Percentiles rank a stretch among this genome's conserved stretches.
phyloP scores from a whole-genome alignment of 345 rosid species.

The Citrus sinensis region DNA sequence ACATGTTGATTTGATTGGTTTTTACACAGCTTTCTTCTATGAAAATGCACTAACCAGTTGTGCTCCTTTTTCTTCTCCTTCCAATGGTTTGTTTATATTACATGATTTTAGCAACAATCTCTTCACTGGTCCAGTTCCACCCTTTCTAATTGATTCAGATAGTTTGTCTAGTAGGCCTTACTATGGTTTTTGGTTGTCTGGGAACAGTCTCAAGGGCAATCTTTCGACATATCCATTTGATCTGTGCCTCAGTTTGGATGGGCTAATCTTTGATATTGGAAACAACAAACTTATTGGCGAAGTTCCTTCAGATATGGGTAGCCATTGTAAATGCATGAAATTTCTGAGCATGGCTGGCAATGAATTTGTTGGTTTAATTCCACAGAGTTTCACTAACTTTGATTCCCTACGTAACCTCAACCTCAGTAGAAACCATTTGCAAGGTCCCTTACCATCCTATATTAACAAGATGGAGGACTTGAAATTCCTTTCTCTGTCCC shows the following conservation, averaged over 20 bases:
- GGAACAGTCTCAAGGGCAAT: slow-evolving; percentile 35
- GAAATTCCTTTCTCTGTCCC: slow-evolving; percentile 32
- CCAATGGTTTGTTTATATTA: slow-evolving; percentile 23
- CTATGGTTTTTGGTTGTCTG: slow-evolving; percentile 41
- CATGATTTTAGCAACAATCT: slow-evolving; percentile 46
- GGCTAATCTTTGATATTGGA: slow-evolving; percentile 35
- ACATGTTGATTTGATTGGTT: slow-evolving; percentile 21
- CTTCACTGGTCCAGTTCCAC: slow-evolving; percentile 37
- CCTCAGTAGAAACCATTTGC: slow-evolving; percentile 39
- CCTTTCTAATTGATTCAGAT: slow-evolving; percentile 25
- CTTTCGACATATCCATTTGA: slow-evolving; percentile 37
- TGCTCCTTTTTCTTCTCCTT: slow-evolving; percentile 11
- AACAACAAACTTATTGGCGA: slow-evolving; percentile 38
- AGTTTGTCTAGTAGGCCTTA: slow-evolving; percentile 27
- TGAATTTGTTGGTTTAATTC: slow-evolving; percentile 34
- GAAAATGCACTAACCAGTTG: slow-evolving; percentile 8
- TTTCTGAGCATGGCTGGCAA: slow-evolving; percentile 37
- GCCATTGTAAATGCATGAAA: slow-evolving; percentile 32
- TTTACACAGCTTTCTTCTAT: slow-evolving; percentile 36
- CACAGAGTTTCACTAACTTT: slow-evolving; percentile 25
- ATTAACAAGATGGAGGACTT: slow-evolving; percentile 31
- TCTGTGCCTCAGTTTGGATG: slow-evolving; percentile 31
- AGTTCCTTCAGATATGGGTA: slow-evolving; percentile 40
- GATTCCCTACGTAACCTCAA: slow-evolving; percentile 35
- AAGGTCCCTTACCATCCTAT: slow-evolving; percentile 36